These are phyloP conservation scores for Mycocentrospora acerina DNA, from an alignment of 2,329 filamentous ascomycete species.

Conservation along the genomic window DNA sequence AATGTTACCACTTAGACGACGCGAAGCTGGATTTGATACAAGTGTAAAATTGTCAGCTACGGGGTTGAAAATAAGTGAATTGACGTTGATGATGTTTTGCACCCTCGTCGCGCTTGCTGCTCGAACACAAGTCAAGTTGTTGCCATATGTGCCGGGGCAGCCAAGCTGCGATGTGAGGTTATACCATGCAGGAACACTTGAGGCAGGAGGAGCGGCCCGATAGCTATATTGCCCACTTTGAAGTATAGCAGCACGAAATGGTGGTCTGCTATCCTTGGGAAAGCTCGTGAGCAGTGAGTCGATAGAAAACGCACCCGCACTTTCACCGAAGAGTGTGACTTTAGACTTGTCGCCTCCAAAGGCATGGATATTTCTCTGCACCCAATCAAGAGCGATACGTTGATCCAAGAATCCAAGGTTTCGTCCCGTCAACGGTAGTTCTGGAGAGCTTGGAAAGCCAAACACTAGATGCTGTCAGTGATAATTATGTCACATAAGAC, in stretches of 20 bases:
- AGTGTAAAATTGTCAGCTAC: constrained; percentile 25
- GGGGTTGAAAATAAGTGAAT: constrained; percentile 21
- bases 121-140: constrained; percentile 25
- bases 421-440: constrained; percentile 17
- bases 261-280: constrained; percentile 17
- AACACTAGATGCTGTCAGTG: constrained; percentile 22
- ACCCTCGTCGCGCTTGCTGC: constrained; percentile 19
- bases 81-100: constrained; percentile 18
- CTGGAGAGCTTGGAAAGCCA: constrained; percentile 27
- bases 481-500: too few species aligned
- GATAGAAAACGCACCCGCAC: constrained; percentile 26
- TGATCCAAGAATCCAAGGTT: constrained; percentile 61
- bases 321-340: constrained; percentile 50
- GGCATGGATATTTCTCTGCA: constrained; percentile 49
- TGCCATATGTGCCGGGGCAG: constrained; percentile 19
- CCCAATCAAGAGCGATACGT: constrained; percentile 58
- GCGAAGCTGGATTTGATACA: constrained; percentile 16
- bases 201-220: constrained; percentile 8
- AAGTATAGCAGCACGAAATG: constrained; percentile 33
- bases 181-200: constrained; percentile 20
- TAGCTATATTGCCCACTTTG: constrained; percentile 30
- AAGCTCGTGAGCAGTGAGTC: constrained; percentile 33
- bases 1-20: constrained; percentile 23
- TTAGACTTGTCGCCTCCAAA: constrained; percentile 53
- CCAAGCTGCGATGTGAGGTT: constrained; percentile 19